Evolutionary conservation across 495 filamentous ascomycete species (phyloP).

Genomic region (Penicillium manginii): DNA sequence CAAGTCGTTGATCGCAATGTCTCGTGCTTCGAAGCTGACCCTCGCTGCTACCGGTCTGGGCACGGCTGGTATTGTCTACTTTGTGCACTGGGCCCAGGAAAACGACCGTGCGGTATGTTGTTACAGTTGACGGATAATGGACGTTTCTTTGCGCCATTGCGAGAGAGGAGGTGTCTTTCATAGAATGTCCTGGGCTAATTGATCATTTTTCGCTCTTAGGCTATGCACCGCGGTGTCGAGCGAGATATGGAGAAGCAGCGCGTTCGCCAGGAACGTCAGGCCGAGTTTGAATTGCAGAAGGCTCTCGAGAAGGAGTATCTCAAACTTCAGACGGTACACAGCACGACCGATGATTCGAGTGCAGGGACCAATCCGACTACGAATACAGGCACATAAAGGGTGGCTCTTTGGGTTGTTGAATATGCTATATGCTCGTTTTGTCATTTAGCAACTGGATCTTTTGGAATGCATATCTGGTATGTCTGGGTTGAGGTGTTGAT

Average conservation of each 20-base stretch:
- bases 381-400: slow-evolving; percentile 23
- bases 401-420: slow-evolving; percentile 1
- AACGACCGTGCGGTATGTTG: slow-evolving; percentile 76
- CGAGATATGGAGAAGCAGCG: slow-evolving; percentile 94
- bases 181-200: neutral
- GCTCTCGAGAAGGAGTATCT: slow-evolving; percentile 85
- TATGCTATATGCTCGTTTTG: slow-evolving; percentile 1
- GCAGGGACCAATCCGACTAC: slow-evolving; percentile 17
- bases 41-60: slow-evolving; percentile 75
- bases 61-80: slow-evolving; percentile 74
- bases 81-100: slow-evolving; percentile 88
- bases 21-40: slow-evolving; percentile 83
- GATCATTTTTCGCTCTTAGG: slow-evolving; percentile 51
- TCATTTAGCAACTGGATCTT: neutral
- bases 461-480: slow-evolving; percentile 14
- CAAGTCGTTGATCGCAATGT: slow-evolving; percentile 62
- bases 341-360: slow-evolving; percentile 30
- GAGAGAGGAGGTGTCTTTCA: neutral
- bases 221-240: slow-evolving; percentile 94
- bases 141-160: neutral
- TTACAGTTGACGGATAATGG: neutral
- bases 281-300: slow-evolving; percentile 92
- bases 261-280: slow-evolving; percentile 82
- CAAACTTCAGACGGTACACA: slow-evolving; percentile 74
- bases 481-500: neutral